phyloP scores from a whole-genome alignment of 2,329 filamentous ascomycete genomes.

The Pseudogymnoascus sp. region DNA sequence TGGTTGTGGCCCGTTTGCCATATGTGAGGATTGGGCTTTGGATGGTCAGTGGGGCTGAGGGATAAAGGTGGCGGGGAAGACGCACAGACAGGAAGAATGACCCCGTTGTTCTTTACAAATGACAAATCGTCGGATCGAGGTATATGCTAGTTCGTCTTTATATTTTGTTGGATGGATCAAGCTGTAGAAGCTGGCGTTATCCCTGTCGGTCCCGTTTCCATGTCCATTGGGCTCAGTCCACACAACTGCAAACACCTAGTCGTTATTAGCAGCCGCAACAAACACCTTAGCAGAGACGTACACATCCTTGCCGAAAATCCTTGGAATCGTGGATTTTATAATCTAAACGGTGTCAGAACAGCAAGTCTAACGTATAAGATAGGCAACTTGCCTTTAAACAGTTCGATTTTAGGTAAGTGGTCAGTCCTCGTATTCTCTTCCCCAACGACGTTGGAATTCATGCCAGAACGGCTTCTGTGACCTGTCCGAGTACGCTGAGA shows the following conservation, averaged over 20 bases:
- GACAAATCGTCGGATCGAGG: conserved; percentile 15
- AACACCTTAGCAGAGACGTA: background rate
- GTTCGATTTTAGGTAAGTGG: background rate
- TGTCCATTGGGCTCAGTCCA: conserved; percentile 16
- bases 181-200: no score
- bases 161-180: background rate
- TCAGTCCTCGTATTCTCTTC: background rate
- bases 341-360: background rate
- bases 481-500: background rate
- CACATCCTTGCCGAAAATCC: background rate
- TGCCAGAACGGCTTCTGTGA: background rate
- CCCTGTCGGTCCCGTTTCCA: no score
- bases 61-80: background rate
- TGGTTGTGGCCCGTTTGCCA: conserved; percentile 13
- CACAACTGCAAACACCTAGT: conserved; percentile 18
- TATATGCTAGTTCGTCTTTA: conserved; percentile 10
- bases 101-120: background rate
- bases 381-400: background rate
- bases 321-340: background rate
- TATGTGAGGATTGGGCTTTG: conserved; percentile 22
- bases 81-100: conserved; percentile 20
- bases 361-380: background rate
- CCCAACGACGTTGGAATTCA: accelerated
- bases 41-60: background rate
- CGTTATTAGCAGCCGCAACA: background rate